Percentiles rank a stretch among this genome's conserved stretches.
These are phyloP conservation scores for Alternaria consortialis DNA, from an alignment of 2,329 filamentous ascomycete genomes.

Conservation along the genomic window DNA sequence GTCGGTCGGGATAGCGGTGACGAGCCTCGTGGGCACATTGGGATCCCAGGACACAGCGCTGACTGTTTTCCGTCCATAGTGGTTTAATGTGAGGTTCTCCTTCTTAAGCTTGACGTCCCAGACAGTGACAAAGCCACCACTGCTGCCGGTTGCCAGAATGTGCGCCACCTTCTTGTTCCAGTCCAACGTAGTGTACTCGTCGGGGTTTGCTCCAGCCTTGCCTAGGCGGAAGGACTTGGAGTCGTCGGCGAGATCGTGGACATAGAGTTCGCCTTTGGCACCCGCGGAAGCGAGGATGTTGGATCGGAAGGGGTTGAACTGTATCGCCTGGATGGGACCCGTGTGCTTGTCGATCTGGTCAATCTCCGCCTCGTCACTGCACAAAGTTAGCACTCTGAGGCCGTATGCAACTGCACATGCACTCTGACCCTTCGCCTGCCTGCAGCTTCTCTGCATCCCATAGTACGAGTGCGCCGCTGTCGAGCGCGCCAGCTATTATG, in stretches of 20 bases:
- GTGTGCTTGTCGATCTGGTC: slow-evolving; percentile 89
- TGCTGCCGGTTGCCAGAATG: slow-evolving; percentile 92
- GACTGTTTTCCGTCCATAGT: slow-evolving; percentile 86
- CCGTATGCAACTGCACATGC: slow-evolving; percentile 57
- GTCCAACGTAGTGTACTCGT: slow-evolving; percentile 94
- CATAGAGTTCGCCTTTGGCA: slow-evolving; percentile 93
- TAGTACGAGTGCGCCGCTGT: slow-evolving; percentile 90
- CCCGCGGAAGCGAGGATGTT: slow-evolving; percentile 93
- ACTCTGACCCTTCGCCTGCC: slow-evolving; percentile 59
- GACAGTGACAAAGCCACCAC: slow-evolving; percentile 93
- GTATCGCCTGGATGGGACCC: slow-evolving; percentile 89
- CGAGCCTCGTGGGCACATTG: slow-evolving; percentile 87
- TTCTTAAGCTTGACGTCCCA: slow-evolving; percentile 99
- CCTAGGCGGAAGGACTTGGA: slow-evolving; percentile 88
- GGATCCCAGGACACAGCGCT: slow-evolving; percentile 98
- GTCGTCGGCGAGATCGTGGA: slow-evolving; percentile 93
- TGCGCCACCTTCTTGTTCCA: slow-evolving; percentile 99
- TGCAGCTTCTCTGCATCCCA: slow-evolving; percentile 85
- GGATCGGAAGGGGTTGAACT: slow-evolving; percentile 93
- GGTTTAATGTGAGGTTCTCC: slow-evolving; percentile 93
- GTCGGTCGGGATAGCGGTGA: slow-evolving; percentile 91
- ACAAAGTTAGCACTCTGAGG: slow-evolving; percentile 38
- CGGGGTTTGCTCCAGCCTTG: slow-evolving; percentile 84
- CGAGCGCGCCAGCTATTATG: slow-evolving; percentile 92
- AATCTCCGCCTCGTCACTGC: slow-evolving; percentile 80